These are phyloP conservation scores for Phaeosphaeriaceae sp. DNA, from an alignment of 2,329 filamentous ascomycete species.

Conservation along the genomic window DNA sequence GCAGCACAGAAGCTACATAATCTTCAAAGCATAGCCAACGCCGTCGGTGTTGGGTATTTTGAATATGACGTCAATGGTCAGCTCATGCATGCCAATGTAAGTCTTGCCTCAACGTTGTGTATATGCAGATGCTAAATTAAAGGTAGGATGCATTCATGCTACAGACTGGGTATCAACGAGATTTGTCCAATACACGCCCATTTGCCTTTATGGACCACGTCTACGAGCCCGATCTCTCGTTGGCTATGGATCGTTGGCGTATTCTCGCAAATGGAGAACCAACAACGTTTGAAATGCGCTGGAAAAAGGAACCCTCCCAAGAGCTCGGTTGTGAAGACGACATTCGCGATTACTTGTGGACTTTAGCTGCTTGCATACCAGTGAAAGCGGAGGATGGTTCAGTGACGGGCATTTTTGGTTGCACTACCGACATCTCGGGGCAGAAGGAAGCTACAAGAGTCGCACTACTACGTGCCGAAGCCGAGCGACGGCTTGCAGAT, in stretches of 20 bases:
- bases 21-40: slow-evolving; percentile 14
- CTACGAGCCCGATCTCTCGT: slow-evolving; percentile 8
- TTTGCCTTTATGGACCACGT: slow-evolving; percentile 14
- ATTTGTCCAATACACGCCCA: slow-evolving; percentile 1
- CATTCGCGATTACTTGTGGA: slow-evolving; percentile 18
- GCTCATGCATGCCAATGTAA: slow-evolving; percentile 19
- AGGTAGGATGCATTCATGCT: slow-evolving; percentile 12
- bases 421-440: slow-evolving; percentile 31
- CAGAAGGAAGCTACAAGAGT: slow-evolving; percentile 29
- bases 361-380: slow-evolving; percentile 29
- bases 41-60: slow-evolving; percentile 18
- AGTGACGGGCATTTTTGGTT: slow-evolving; percentile 28
- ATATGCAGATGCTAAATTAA: background rate
- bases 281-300: slow-evolving; percentile 36
- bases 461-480: slow-evolving; percentile 18
- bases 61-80: slow-evolving; percentile 13
- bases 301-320: slow-evolving; percentile 18
- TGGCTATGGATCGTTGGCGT: slow-evolving; percentile 20
- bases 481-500: slow-evolving; percentile 20
- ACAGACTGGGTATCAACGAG: slow-evolving; percentile 14
- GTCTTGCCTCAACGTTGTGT: background rate
- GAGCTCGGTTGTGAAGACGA: background rate
- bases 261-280: slow-evolving; percentile 21
- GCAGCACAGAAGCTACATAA: slow-evolving; percentile 12
- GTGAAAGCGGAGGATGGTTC: slow-evolving; percentile 21